phyloP scores from a whole-genome alignment of 1,139 yeast genomes.

The Groenewaldozyma sp. region DNA sequence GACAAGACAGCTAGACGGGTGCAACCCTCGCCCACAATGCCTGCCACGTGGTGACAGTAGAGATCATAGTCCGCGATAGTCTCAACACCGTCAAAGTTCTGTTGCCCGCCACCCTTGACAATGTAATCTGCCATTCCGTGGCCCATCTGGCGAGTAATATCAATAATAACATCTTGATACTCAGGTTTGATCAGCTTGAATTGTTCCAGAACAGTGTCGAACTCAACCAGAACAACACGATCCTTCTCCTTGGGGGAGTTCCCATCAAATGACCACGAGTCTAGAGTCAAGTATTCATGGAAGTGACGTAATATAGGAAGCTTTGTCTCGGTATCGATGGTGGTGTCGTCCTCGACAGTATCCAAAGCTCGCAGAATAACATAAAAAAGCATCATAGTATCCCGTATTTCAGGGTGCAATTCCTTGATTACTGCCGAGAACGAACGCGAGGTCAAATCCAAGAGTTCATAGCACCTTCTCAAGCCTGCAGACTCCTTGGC shows the following conservation, averaged over 20 bases:
- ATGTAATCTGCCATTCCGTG: constrained; percentile 97
- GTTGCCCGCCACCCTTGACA: constrained; percentile 50
- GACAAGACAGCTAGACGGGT: constrained; percentile 56
- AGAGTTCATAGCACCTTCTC: constrained; percentile 58
- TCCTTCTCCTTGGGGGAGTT: constrained; percentile 70
- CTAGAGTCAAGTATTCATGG: constrained; percentile 43
- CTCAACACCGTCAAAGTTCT: constrained; percentile 67
- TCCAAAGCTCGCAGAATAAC: constrained; percentile 83
- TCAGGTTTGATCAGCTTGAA: constrained; percentile 64
- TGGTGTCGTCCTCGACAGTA: constrained; percentile 96
- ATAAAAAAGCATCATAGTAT: constrained; percentile 72
- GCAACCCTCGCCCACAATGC: constrained; percentile 92
- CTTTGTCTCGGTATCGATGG: constrained; percentile 60
- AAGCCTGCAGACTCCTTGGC: constrained; percentile 39
- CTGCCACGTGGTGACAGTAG: constrained; percentile 97
- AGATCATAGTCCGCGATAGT: constrained; percentile 76
- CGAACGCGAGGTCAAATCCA: constrained; percentile 72
- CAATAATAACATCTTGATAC: constrained; percentile 70
- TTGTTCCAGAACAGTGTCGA: constrained; percentile 58
- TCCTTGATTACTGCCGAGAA: constrained; percentile 90
- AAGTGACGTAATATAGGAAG: constrained; percentile 67
- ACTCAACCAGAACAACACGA: constrained; percentile 66
- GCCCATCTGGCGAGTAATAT: constrained; percentile 81
- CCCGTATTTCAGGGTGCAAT: constrained; percentile 80
- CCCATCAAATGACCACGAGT: constrained; percentile 74